Base-by-base conservation (phyloP, 768 basidiomycete species). In the Rhodosporidiobolus sp. region DNA sequence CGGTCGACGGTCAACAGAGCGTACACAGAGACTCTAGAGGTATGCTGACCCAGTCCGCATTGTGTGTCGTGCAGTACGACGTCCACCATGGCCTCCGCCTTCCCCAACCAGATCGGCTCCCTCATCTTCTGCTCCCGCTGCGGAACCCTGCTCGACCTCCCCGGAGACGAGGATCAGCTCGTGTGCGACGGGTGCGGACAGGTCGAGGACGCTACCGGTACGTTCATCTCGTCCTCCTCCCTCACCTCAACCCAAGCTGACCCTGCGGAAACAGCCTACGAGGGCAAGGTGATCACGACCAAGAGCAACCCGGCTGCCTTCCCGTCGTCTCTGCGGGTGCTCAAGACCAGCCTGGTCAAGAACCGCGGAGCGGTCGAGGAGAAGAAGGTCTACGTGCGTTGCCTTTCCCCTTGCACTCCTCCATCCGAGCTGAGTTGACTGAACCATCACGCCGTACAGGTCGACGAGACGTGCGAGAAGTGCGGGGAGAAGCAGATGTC, bases 91-190 rank as follows among this genome's bases (percentile, higher is more conserved):
- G 35, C 57, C 35, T 28, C 34, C 48, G 20, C 35, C 14, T 20
- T 65, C 19, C 70, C 74, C 11, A 76, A 81, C 56, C 77, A 80
- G 20, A 82, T 83, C 90, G 96, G 95, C 63, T 94, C 94, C 2
- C 84, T 98, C 34, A 84, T 98, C 52, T 98, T 99, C 83, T 99
- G 96, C 82, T 92, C 92, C 3, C 85, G 87, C 70, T 99, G 96
- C 76, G 93, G 93, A 22, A 95, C 92, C 1, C 84, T 99, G 49
- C 88, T 98, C 22, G 87, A 88, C 74, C 82, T 93, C 30, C 96
- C 96, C 0, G 89, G 88, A 56, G 87, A 88, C 55, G 88, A 92
- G 76, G 84, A 85, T 58, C 83, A 83, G n/a, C 89, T 97, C 43
- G 83, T 81, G 8, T 99, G 96, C 82, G 91, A 92, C 79, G 92